Base-by-base conservation (phyloP, 371 early-diverging fungal genomes). In the Coemansia sp. region DNA sequence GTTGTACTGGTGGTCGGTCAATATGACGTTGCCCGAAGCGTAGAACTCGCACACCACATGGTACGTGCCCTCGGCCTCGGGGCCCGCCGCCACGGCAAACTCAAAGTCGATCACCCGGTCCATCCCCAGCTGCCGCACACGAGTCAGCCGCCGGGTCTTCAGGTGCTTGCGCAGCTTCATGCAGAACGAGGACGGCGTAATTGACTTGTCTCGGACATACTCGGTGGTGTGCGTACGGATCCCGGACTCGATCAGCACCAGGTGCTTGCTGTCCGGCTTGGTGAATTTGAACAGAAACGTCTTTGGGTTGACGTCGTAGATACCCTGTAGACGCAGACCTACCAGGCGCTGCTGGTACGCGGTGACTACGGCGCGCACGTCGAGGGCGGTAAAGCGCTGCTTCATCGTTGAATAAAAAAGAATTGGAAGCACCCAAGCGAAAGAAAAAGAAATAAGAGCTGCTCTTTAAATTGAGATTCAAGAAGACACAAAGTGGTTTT, bases 41-140 rank as follows among this genome's bases (percentile, higher is more conserved):
- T 94, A 98, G 62, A 96, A 93, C 80, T 98, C 98, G 62, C 90
- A 85, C 67, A 98, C 88, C n/a, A 98, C 78, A 65, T 98, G 96
- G 70, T 86, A 93, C 0, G 92, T 90, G 54, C 82, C 79, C 48
- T 84, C 84, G 32, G 79, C 80, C 36, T 86, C 83, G 5, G 83
- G 80, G 14, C 88, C 90, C 8, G 63, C 78, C 1, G 58, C 67
- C 35, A 65, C 69, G n/a, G 80, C 89, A 86, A 98, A 98, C 63
- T 90, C 88, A 80, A 98, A 87, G 80, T 95, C 93, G 26, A 96
- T 86, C 59, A 94, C 89, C 45, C 99, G 88, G 84, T 99, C 99
- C 49, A 88, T 81, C 51, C 96, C 97, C 30, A 95, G 65, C 74
- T 98, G 98, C 14, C 87, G 81, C 3, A 99, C 83, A 38, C 80